Conservation (phyloP, 2,329 filamentous ascomycete species). For the Cryphonectria nitschkei region DNA sequence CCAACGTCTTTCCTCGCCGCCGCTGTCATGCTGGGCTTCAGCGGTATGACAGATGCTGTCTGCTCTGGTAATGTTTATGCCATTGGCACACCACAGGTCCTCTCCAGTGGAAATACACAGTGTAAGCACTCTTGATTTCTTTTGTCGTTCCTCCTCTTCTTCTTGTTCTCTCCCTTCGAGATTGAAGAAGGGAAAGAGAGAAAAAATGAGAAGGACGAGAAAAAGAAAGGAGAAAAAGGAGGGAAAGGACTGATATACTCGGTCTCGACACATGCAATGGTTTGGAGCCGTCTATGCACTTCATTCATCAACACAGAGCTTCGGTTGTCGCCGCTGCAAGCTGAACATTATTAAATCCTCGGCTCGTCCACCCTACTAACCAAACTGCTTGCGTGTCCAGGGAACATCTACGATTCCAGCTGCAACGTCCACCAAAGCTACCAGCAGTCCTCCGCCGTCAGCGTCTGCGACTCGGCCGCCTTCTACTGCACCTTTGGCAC, state of each 20-base stretch:
- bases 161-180: no score
- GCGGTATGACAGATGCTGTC: background rate
- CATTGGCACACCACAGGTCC: slow-evolving; percentile 1
- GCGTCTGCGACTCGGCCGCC: slow-evolving; percentile 12
- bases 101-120: background rate
- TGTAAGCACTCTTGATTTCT: background rate
- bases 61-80: slow-evolving; percentile 1
- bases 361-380: background rate
- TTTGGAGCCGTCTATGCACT: background rate
- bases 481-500: slow-evolving; percentile 18
- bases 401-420: slow-evolving; percentile 11
- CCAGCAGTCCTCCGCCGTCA: slow-evolving; percentile 8
- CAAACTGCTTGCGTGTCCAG: background rate
- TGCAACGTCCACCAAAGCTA: slow-evolving; percentile 9
- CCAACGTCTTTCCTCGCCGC: slow-evolving; percentile 3
- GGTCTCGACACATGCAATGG: background rate
- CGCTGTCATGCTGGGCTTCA: slow-evolving; percentile 9
- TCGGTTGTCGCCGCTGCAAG: background rate
- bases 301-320: background rate
- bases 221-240: background rate
- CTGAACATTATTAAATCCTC: background rate
- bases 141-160: no score
- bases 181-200: no score
- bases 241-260: background rate
- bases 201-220: background rate